A percentile compares a stretch with the other conserved stretches of the same genome.
Conservation (phyloP, 345 rosid species). For the Citropsis articulata region DNA sequence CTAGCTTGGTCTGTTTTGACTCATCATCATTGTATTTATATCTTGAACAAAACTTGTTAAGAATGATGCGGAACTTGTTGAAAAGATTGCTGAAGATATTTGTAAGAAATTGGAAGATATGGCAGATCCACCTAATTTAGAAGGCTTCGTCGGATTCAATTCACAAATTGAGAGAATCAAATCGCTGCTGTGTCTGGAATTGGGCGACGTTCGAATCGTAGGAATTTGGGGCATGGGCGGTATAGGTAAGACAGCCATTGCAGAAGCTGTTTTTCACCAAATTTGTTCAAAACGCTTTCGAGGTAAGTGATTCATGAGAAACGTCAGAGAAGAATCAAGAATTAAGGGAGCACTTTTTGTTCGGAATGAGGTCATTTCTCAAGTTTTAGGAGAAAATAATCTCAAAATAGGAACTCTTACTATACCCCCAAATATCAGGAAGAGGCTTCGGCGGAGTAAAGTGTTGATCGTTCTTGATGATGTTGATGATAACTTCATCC, state of each 20-base stretch:
- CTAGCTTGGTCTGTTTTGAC: too few species aligned
- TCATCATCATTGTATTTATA: too few species aligned
- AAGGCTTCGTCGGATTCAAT: not conserved
- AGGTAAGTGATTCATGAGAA: not conserved
- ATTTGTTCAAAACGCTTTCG: not conserved
- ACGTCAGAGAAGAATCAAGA: not conserved
- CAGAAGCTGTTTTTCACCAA: not conserved
- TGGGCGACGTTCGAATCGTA: not conserved
- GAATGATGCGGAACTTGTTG: conserved; percentile 7
- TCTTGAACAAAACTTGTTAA: not conserved
- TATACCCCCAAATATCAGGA: not conserved
- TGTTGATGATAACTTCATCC: not conserved
- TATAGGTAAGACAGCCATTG: conserved; percentile 6
- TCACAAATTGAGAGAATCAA: not conserved
- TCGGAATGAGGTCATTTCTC: not conserved
- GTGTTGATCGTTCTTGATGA: conserved; percentile 7
- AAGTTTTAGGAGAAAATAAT: not conserved
- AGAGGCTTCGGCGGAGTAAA: not conserved
- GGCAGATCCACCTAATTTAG: not conserved
- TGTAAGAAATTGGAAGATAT: not conserved
- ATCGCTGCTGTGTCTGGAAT: not conserved
- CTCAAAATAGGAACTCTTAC: not conserved
- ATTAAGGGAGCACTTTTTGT: not conserved
- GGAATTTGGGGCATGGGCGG: conserved; percentile 12
- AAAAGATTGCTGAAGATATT: not conserved